Conservation (phyloP, 805 yeast species). For the Metschnikowia noctiluminum region DNA sequence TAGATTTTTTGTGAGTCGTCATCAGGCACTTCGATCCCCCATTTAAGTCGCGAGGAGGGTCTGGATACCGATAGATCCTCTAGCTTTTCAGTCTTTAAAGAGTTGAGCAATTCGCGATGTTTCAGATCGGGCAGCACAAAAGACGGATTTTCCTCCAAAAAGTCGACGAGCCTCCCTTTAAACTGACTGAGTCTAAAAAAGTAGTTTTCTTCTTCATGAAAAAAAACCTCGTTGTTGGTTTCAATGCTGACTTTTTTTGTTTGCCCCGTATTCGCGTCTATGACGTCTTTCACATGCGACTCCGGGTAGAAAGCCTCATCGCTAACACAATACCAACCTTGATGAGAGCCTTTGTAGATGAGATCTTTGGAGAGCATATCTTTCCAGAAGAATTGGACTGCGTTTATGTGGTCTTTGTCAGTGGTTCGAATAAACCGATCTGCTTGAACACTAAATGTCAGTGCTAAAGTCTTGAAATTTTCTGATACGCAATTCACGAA, state of each 20-base stretch:
- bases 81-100: constrained; percentile 47
- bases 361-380: constrained; percentile 53
- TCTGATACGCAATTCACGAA: constrained; percentile 71
- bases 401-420: constrained; percentile 66
- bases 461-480: constrained; percentile 64
- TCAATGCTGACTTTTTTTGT: constrained; percentile 52
- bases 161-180: constrained; percentile 48
- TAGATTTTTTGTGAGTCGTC: constrained; percentile 78
- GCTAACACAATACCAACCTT: constrained; percentile 93
- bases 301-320: constrained; percentile 95
- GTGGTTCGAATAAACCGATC: constrained; percentile 90
- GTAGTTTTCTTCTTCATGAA: constrained; percentile 79
- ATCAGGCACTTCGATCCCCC: constrained; percentile 91
- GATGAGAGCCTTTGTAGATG: constrained; percentile 78
- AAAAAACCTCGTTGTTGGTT: constrained; percentile 70
- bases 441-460: constrained; percentile 51
- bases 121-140: constrained; percentile 68
- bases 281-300: constrained; percentile 53
- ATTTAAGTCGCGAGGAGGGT: constrained; percentile 68
- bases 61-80: constrained; percentile 83
- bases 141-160: constrained; percentile 45
- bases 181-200: constrained; percentile 74
- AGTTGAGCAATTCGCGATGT: constrained; percentile 52
- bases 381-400: constrained; percentile 72
- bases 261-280: constrained; percentile 24